These are phyloP conservation scores for Diatrype stigma DNA, from an alignment of 2,329 filamentous ascomycete species.

Conservation along the genomic window DNA sequence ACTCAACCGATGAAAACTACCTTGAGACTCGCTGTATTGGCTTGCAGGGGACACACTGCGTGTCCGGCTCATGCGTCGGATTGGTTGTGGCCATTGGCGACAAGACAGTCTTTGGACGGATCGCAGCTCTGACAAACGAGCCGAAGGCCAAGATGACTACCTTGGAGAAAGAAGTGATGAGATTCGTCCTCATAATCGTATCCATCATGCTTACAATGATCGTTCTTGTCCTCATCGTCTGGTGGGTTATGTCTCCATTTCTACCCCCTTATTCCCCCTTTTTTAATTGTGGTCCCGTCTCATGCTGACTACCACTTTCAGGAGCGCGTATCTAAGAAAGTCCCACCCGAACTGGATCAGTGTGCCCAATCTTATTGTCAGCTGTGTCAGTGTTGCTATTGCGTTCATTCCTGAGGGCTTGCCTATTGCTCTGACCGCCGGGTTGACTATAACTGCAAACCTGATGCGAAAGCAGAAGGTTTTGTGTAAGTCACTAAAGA, in stretches of 20 bases:
- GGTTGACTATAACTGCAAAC: conserved; percentile 71
- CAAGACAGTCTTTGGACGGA: conserved; percentile 69
- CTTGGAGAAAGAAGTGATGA: conserved; percentile 67
- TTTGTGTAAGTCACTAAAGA: conserved; percentile 75
- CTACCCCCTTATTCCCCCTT: conserved; percentile 47
- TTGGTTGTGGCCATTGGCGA: conserved; percentile 71
- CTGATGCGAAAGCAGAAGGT: conserved; percentile 74
- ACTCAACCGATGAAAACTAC: conserved; percentile 69
- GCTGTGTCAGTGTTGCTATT: conserved; percentile 67
- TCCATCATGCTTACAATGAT: conserved; percentile 64
- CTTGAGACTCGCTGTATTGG: conserved; percentile 74
- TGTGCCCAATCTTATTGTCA: conserved; percentile 67
- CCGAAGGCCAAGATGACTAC: conserved; percentile 65
- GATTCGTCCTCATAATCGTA: conserved; percentile 69
- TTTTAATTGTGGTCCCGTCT: not conserved
- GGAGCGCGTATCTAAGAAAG: conserved; percentile 66
- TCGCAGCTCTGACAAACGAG: conserved; percentile 67
- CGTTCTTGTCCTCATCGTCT: conserved; percentile 59
- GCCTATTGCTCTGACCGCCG: conserved; percentile 65
- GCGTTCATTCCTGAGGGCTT: conserved; percentile 74
- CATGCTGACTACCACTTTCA: conserved; percentile 26
- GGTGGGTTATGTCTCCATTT: conserved; percentile 46
- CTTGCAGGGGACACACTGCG: conserved; percentile 75
- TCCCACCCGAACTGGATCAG: conserved; percentile 67
- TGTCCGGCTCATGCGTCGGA: conserved; percentile 62